Percentiles rank a stretch among this genome's conserved stretches.
These are phyloP conservation scores for Zasmidium angulare DNA, from an alignment of 2,329 filamentous ascomycete genomes.

Conservation along the genomic window DNA sequence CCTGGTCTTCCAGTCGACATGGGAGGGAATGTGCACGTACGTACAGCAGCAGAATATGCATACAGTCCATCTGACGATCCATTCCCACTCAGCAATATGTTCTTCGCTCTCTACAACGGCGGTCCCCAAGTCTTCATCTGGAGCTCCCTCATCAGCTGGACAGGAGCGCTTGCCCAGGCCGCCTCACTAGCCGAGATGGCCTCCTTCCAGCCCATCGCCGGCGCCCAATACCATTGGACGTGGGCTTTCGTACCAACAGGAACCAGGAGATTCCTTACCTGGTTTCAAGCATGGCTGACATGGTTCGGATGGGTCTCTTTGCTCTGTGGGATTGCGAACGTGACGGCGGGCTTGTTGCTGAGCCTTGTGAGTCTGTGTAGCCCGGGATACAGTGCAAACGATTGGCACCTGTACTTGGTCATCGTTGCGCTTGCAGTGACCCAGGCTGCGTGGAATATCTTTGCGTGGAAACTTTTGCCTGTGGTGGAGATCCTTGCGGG, in stretches of 20 bases:
- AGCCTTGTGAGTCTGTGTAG: not conserved
- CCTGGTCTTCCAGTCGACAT: not conserved
- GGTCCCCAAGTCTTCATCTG: constrained; percentile 5
- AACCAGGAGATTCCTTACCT: constrained; percentile 43
- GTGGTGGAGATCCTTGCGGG: constrained; percentile 50
- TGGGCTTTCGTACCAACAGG: constrained; percentile 40
- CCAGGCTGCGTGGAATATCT: constrained; percentile 44
- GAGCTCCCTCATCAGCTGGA: constrained; percentile 5
- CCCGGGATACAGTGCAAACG: not conserved
- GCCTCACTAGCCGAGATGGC: constrained; percentile 34
- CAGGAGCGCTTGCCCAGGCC: constrained; percentile 5
- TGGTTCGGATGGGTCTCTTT: constrained; percentile 2
- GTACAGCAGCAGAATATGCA: not conserved
- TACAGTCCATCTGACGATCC: not conserved
- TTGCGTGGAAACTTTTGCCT: constrained; percentile 45
- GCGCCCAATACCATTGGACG: constrained; percentile 31
- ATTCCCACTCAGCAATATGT: constrained; percentile 2
- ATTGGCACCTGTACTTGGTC: constrained; percentile 52
- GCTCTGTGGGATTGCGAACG: constrained; percentile 2
- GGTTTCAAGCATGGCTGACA: constrained; percentile 27
- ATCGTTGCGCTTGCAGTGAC: constrained; percentile 45
- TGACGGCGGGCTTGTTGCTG: not conserved
- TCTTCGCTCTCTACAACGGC: constrained; percentile 4
- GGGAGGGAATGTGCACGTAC: constrained; percentile 6
- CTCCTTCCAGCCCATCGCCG: constrained; percentile 38